A percentile compares a stretch with the other conserved stretches of the same genome.
Conservation (phyloP, 352 stramenopile genomes). For the Globisporangium barbulae region DNA sequence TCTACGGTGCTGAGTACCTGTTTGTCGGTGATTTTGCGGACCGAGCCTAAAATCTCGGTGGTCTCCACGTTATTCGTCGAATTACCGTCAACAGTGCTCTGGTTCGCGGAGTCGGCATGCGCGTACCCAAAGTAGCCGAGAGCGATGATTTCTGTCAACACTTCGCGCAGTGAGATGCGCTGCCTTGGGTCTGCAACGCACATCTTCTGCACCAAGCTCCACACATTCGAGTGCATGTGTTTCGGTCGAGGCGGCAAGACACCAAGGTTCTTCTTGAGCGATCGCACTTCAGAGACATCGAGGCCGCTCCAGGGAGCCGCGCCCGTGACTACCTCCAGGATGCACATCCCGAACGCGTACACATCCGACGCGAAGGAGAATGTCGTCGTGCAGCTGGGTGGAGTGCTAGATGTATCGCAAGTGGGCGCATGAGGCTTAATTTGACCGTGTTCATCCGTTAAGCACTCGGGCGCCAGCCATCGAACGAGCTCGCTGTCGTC, state of each 20-base stretch:
- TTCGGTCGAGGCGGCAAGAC: constrained; percentile 50
- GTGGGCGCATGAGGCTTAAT: constrained; percentile 28
- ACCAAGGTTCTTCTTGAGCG: constrained; percentile 49
- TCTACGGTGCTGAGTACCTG: neutral
- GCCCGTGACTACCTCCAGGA: constrained; percentile 58
- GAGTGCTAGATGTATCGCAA: constrained; percentile 17
- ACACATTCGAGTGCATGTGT: constrained; percentile 36
- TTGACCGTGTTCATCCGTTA: constrained; percentile 31
- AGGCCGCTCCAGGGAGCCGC: constrained; percentile 46
- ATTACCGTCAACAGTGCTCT: constrained; percentile 13
- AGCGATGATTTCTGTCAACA: constrained; percentile 40
- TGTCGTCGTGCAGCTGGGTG: constrained; percentile 17
- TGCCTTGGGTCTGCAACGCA: constrained; percentile 44
- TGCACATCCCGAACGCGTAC: constrained; percentile 80
- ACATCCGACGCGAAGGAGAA: constrained; percentile 50
- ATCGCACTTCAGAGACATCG: constrained; percentile 42
- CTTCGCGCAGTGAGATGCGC: constrained; percentile 45
- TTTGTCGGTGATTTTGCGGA: neutral
- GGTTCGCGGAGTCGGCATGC: constrained; percentile 12
- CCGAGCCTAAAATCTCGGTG: neutral
- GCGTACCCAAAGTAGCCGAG: constrained; percentile 39
- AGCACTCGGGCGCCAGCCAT: constrained; percentile 67
- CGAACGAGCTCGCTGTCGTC: constrained; percentile 51
- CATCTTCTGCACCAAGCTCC: constrained; percentile 64
- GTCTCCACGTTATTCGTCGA: neutral